A percentile compares a stretch with the other conserved stretches of the same genome.
These are phyloP conservation scores for Paspalum notatum DNA, from an alignment of 176 grass and related monocot genomes.

Conservation along the genomic window DNA sequence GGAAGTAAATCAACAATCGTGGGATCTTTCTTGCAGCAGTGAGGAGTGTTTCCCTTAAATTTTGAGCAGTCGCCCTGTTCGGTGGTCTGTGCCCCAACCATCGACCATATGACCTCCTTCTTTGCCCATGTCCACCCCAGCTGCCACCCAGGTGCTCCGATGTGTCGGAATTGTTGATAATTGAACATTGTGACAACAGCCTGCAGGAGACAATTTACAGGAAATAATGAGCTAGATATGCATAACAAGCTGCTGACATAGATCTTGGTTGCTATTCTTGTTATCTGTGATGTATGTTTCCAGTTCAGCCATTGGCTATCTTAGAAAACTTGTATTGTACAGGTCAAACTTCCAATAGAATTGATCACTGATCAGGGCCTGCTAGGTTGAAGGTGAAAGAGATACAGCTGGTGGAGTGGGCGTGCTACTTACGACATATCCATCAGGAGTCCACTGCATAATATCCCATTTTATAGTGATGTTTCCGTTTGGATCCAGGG, in stretches of 20 bases:
- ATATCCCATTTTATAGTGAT: constrained; percentile 96
- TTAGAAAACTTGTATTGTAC: background rate
- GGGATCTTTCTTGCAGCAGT: constrained; percentile 83
- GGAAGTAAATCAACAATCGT: constrained; percentile 79
- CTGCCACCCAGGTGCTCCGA: constrained; percentile 76
- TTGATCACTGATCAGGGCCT: background rate
- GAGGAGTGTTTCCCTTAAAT: constrained; percentile 65
- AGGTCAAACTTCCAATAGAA: constrained; percentile 21
- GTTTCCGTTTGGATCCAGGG: constrained; percentile 81
- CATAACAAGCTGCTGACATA: background rate
- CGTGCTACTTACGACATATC: constrained; percentile 85
- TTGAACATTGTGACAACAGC: constrained; percentile 82
- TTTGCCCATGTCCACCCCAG: constrained; percentile 90
- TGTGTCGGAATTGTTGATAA: constrained; percentile 84
- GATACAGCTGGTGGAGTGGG: constrained; percentile 13
- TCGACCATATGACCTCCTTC: constrained; percentile 94
- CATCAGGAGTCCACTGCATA: constrained; percentile 89
- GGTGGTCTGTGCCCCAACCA: constrained; percentile 86
- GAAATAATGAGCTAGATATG: constrained; percentile 30
- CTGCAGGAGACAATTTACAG: constrained; percentile 47
- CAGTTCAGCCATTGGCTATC: background rate
- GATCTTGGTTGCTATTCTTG: background rate
- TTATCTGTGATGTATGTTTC: constrained; percentile 17
- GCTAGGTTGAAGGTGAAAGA: constrained; percentile 20
- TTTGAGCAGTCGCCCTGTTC: constrained; percentile 95